A percentile compares a stretch with the other conserved stretches of the same genome.
Conservation (phyloP, 306 rosid genomes). For the Cicer arietinum region DNA sequence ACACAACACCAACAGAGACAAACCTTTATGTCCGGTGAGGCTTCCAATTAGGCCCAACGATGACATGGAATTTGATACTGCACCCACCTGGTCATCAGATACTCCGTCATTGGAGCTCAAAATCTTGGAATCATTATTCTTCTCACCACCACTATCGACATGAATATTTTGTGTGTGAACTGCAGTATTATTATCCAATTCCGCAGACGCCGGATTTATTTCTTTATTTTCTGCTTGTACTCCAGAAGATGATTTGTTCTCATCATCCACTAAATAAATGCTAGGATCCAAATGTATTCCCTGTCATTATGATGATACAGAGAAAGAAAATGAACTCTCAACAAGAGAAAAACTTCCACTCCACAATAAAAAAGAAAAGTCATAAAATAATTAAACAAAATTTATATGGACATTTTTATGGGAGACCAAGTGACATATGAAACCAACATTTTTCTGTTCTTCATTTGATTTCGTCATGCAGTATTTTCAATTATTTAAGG, state of each 20-base stretch:
- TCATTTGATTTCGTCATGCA: background rate
- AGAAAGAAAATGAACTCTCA: constrained; percentile 21
- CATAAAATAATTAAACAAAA: constrained; percentile 3
- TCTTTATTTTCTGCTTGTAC: constrained; percentile 52
- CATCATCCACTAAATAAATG: constrained; percentile 94
- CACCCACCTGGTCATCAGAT: constrained; percentile 50
- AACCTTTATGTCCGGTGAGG: constrained; percentile 62
- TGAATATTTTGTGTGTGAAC: constrained; percentile 48
- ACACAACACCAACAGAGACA: background rate
- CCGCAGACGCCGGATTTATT: constrained; percentile 47
- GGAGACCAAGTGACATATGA: background rate
- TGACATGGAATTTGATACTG: constrained; percentile 53
- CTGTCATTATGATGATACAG: constrained; percentile 49
- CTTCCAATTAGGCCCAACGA: constrained; percentile 50
- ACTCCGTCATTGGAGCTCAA: constrained; percentile 49
- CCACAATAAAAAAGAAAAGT: constrained; percentile 5
- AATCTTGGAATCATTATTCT: constrained; percentile 39
- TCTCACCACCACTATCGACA: constrained; percentile 45
- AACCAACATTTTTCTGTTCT: constrained; percentile 22
- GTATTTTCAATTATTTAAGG: background rate
- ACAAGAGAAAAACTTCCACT: constrained; percentile 12
- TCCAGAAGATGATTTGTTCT: constrained; percentile 61
- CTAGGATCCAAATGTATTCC: constrained; percentile 98
- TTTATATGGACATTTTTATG: background rate
- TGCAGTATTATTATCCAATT: constrained; percentile 53